Conservation (phyloP, 805 yeast genomes). For the Zygoascus bituminiphila region DNA sequence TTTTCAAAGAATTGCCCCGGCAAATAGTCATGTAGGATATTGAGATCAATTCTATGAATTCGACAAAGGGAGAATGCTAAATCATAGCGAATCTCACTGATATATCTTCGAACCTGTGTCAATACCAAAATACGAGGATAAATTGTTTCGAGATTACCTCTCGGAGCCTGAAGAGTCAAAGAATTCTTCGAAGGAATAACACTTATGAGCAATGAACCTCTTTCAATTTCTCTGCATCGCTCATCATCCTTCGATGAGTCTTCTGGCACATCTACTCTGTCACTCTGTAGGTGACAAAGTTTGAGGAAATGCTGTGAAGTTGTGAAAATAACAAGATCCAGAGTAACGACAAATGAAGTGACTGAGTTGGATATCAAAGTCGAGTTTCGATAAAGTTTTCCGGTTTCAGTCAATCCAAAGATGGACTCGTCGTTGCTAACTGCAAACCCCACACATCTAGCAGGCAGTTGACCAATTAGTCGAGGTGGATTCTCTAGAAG, state of each 20-base stretch:
- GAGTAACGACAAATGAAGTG: constrained; percentile 71
- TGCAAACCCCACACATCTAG: constrained; percentile 46
- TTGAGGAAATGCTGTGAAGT: constrained; percentile 80
- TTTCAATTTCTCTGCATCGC: constrained; percentile 78
- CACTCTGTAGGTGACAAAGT: constrained; percentile 59
- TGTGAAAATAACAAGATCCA: constrained; percentile 66
- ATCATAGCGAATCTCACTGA: constrained; percentile 47
- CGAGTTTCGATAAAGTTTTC: constrained; percentile 62
- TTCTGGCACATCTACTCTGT: constrained; percentile 26
- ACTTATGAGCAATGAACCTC: constrained; percentile 81
- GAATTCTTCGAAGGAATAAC: constrained; percentile 75
- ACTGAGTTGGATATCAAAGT: constrained; percentile 60
- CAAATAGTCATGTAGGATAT: constrained; percentile 79
- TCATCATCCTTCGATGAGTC: constrained; percentile 49
- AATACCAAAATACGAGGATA: constrained; percentile 89
- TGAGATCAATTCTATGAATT: constrained; percentile 84
- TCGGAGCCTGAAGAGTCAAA: constrained; percentile 83
- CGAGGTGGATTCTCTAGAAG: background rate
- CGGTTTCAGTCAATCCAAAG: constrained; percentile 69
- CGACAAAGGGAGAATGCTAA: constrained; percentile 82
- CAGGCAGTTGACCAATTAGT: constrained; percentile 41
- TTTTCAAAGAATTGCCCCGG: constrained; percentile 61
- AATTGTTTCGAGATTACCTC: constrained; percentile 93
- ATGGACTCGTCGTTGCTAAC: constrained; percentile 26
- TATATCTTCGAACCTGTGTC: constrained; percentile 66